Evolutionary conservation across 2,329 filamentous ascomycete species (phyloP), one percentile per base, ranked within the genome.

Genomic region (Beauveria sp.): DNA sequence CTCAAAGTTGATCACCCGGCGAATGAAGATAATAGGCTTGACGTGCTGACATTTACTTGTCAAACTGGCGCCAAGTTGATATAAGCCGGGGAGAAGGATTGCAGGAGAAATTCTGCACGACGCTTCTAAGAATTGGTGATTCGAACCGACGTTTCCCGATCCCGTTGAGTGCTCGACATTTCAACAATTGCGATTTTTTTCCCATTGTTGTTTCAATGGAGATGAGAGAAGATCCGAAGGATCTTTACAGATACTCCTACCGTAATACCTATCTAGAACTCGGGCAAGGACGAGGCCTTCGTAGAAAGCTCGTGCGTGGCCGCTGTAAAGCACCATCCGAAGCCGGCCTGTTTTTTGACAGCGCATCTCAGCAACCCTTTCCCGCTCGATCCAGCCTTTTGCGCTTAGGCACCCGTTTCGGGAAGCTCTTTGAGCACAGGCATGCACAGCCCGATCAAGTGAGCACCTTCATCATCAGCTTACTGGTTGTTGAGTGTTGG

Each of bases 41-140:
- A 70, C 76, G 77, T 74, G 72, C 66, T 68, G 70, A 44, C 44
- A 43, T 70, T 67, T 69, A 68, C 24, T 68, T 66, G 66, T 70
- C 69, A 70, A 66, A 68, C 75, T 73, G 72, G 75, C 75, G 76
- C 76, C 72, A 62, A 77, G 77, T 82, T 84, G 85, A 82, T 79
- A 81, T 79, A 76, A 77, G 69, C 78, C 77, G 81, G 83, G 82
- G 72, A 85, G 79, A 85, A 72, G 63, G 71, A 79, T 79, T 73
- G 70, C 68, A 69, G 69, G 70, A 66, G 37, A 43, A 52, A 66
- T 67, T 67, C 68, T 70, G 74, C 70, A 70, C 79, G 82, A 79
- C 76, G 81, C 81, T 84, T 84, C 73, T 75, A 84, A 85, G 82
- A 85, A 85, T 84, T 84, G 81, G 78, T 75, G 79, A 82, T 76